Evolutionary conservation across 2,329 filamentous ascomycete genomes (phyloP).

Genomic region (Colletotrichum eleusines): DNA sequence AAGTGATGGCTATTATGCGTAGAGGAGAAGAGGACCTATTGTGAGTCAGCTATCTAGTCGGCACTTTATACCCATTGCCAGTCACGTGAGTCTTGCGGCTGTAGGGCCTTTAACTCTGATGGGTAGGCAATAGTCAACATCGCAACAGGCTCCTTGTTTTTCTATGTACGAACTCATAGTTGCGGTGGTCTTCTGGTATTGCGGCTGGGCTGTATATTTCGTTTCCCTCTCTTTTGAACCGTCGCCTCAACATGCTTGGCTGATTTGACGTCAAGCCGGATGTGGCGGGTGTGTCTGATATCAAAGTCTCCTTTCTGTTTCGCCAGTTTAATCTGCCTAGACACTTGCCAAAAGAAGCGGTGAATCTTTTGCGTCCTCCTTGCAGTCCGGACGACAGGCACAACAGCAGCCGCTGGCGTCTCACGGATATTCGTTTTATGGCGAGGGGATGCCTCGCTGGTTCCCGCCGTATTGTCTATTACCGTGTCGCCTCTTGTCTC

Average conservation of each 20-base stretch:
- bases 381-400: not conserved
- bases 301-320: too few relatives aligned
- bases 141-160: too few relatives aligned
- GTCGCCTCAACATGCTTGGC: not conserved
- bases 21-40: too few relatives aligned
- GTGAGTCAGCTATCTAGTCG: too few relatives aligned
- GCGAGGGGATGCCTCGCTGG: not conserved
- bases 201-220: not conserved
- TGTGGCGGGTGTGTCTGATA: too few relatives aligned
- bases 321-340: too few relatives aligned
- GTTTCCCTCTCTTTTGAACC: not conserved
- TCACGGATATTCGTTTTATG: not conserved
- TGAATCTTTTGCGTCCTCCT: constrained; percentile 9
- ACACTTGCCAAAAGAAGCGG: constrained; percentile 13
- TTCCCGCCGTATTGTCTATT: not conserved
- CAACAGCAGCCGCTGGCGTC: not conserved
- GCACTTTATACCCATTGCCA: too few relatives aligned
- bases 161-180: too few relatives aligned
- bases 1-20: too few relatives aligned
- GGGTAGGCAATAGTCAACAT: too few relatives aligned
- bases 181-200: not conserved
- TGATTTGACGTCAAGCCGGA: not conserved
- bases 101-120: too few relatives aligned
- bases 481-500: not conserved
- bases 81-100: too few relatives aligned